Evolutionary conservation across 2,329 filamentous ascomycete genomes (phyloP), one percentile per base, ranked within the genome.

Genomic region (Claviceps lovelessii): DNA sequence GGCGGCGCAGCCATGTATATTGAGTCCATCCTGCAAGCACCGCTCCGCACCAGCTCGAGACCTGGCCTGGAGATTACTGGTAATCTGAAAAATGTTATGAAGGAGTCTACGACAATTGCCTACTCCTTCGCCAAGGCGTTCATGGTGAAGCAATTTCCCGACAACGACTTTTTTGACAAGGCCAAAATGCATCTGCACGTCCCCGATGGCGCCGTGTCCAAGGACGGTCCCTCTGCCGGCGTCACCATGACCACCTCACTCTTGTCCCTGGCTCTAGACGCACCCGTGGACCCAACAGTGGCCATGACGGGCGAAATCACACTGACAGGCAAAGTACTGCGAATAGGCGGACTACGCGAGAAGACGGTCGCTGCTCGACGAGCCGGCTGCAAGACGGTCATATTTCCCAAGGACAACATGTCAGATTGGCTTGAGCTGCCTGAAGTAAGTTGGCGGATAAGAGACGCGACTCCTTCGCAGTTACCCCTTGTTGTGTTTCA

Each of bases 281-380:
- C 79, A 49, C 78, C 85, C 17, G 77, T 98, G 51, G 79, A 90
- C 65, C 88, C 91, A 7, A 89, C 88, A 0, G 84, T 97, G 61
- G 91, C 94, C 56, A 98, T 98, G 93, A 98, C 93, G 1, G 93
- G 93, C 59, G 93, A 98, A 72, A 76, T 98, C 59, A 98, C 94
- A 1, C 83, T 98, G 53, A 98, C 93, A 1, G 93, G 93, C 54
- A 98, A 98, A 73, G 91, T 98, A 2, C 74, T 98, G 53, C 80
- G 93, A 58, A 98, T 98, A 67, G 93, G 93, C 51, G 93, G 93
- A 0, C 73, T 98, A 62, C 78, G 93, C 49, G 93, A 98, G 74
- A 98, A 98, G 83, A 96, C 93, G 7, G 91, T 98, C 44, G 93
- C 93, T 35, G 94, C 93, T 56, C 81, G 90, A 65, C 79, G 93